Evolutionary conservation across 31 red algal species (phyloP).

Genomic region (Odonthalia washingtoniensis): DNA sequence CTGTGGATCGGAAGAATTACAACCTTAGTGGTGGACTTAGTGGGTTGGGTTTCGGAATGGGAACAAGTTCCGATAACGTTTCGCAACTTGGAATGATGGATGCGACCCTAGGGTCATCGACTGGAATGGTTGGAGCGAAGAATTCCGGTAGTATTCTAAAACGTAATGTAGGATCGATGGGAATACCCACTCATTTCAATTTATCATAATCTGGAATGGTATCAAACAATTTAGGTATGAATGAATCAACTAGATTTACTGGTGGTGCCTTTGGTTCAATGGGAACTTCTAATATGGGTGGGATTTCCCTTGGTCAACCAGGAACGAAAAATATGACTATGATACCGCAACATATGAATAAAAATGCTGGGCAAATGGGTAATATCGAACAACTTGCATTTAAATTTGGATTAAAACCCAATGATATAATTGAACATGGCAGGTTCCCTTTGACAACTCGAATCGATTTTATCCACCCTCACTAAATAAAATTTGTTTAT

Average conservation of each 20-base stretch:
- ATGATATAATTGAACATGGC: no score
- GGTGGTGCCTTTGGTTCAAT: conserved; percentile 14
- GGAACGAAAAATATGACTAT: no score
- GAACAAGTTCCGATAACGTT: conserved; percentile 9
- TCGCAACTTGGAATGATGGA: conserved; percentile 21
- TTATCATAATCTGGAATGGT: conserved; percentile 3
- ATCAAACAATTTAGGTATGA: conserved; percentile 14
- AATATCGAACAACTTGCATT: no score
- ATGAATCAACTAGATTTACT: background rate
- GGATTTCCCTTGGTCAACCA: background rate
- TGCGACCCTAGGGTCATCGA: conserved; percentile 4
- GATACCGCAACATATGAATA: no score
- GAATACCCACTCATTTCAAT: background rate
- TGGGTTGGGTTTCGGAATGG: conserved; percentile 16
- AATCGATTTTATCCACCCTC: no score
- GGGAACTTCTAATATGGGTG: conserved; percentile 9
- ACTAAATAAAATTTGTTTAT: no score
- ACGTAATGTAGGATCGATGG: background rate
- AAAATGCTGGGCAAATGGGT: no score
- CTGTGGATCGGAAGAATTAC: background rate
- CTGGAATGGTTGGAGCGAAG: conserved; percentile 16
- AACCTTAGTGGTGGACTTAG: background rate
- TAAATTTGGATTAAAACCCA: no score
- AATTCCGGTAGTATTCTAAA: background rate
- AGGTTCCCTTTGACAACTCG: no score